These are phyloP conservation scores for Cutaneotrichosporon sp. DNA, from an alignment of 1,284 basidiomycete species.

Conservation along the genomic window DNA sequence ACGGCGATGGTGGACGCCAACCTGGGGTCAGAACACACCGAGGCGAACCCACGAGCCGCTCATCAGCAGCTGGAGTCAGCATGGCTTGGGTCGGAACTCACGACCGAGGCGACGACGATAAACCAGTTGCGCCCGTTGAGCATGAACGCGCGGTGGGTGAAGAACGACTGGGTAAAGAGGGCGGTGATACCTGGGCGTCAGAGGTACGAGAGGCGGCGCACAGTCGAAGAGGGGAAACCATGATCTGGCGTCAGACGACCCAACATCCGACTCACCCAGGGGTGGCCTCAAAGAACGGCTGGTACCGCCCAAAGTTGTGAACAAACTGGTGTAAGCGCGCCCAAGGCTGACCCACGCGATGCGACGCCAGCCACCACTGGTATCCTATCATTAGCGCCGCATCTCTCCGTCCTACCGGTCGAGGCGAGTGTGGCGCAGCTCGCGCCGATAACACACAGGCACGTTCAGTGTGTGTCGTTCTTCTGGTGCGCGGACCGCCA, in stretches of 20 bases:
- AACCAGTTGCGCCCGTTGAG: slow-evolving; percentile 32
- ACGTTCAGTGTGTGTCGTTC: slow-evolving; percentile 27
- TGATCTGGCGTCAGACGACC: background rate
- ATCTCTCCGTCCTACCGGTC: background rate
- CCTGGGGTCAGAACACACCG: background rate
- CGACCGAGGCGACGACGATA: slow-evolving; percentile 25
- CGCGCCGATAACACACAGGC: background rate
- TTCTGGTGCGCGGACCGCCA: slow-evolving; percentile 25
- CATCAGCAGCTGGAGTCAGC: slow-evolving; percentile 1
- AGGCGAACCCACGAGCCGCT: background rate
- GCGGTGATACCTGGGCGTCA: slow-evolving; percentile 8
- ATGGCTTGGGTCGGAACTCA: slow-evolving; percentile 16
- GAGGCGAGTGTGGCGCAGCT: background rate
- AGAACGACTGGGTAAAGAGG: slow-evolving; percentile 32
- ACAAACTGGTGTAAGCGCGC: slow-evolving; percentile 35
- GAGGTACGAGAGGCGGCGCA: too few species aligned
- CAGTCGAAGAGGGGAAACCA: slow-evolving; percentile 31
- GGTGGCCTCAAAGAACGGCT: slow-evolving; percentile 22
- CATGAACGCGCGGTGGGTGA: slow-evolving; percentile 39
- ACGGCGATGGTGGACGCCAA: background rate
- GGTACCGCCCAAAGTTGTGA: slow-evolving; percentile 26
- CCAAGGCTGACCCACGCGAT: slow-evolving; percentile 3
- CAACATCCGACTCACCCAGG: background rate
- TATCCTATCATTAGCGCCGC: background rate
- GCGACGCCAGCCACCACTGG: background rate